phyloP scores from a whole-genome alignment of 257 asterid genomes.

The Petrea volubilis region DNA sequence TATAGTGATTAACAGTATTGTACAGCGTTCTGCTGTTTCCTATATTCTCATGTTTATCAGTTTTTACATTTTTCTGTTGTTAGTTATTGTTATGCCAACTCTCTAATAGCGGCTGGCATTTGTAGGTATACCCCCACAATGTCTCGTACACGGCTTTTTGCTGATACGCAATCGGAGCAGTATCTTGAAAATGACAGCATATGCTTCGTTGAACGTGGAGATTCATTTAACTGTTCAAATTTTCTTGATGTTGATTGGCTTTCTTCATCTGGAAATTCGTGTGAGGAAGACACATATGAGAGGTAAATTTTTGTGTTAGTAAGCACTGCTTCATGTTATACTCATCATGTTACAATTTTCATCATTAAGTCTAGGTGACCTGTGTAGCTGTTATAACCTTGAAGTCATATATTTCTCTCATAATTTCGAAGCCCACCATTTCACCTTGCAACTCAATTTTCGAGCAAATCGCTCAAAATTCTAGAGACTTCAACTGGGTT shows the following conservation, averaged over 20 bases:
- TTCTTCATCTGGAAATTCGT: constrained; percentile 89
- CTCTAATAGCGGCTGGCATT: constrained; percentile 10
- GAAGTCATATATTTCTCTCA: background rate
- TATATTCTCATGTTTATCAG: background rate
- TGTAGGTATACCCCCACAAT: constrained; percentile 69
- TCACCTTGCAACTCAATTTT: background rate
- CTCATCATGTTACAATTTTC: background rate
- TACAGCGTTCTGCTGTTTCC: background rate
- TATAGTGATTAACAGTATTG: too few species aligned
- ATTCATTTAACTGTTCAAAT: constrained; percentile 65
- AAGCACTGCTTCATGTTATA: background rate
- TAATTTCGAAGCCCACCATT: background rate
- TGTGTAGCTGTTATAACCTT: background rate
- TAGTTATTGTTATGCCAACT: background rate
- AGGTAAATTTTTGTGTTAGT: constrained; percentile 43
- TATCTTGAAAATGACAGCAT: constrained; percentile 43
- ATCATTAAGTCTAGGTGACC: background rate
- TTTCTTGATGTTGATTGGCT: constrained; percentile 78
- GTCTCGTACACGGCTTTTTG: constrained; percentile 56
- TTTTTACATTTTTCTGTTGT: constrained; percentile 9
- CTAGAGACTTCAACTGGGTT: too few species aligned
- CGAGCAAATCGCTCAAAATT: too few species aligned
- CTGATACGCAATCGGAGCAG: constrained; percentile 42
- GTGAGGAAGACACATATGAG: constrained; percentile 81
- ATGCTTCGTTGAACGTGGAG: constrained; percentile 43